A percentile compares a stretch with the other conserved stretches of the same genome.
These are phyloP conservation scores for Penicillium argentinense DNA, from an alignment of 495 filamentous ascomycete species.

Conservation along the genomic window DNA sequence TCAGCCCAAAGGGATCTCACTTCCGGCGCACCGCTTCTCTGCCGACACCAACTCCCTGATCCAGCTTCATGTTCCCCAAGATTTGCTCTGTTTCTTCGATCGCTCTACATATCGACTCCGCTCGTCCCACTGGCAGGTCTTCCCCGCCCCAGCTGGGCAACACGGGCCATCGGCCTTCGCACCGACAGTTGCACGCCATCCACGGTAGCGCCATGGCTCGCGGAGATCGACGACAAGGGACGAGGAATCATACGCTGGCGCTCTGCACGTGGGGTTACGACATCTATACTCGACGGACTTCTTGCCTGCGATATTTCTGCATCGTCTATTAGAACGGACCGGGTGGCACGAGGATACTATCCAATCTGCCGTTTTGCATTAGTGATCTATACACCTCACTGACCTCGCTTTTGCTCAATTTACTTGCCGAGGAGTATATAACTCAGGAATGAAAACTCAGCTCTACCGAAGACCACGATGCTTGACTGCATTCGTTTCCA, in stretches of 20 bases:
- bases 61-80: too few species aligned
- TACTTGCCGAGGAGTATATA: too few species aligned
- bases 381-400: too few species aligned
- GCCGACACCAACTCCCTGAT: too few species aligned
- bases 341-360: background rate
- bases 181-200: conserved; percentile 7
- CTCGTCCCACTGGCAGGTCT: background rate
- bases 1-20: too few species aligned
- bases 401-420: too few species aligned
- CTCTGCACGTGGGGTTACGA: conserved; percentile 1
- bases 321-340: background rate
- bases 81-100: too few species aligned
- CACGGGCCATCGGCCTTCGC: conserved; percentile 22
- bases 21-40: too few species aligned
- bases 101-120: background rate
- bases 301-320: background rate
- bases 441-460: too few species aligned
- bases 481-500: too few species aligned
- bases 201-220: background rate
- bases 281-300: conserved; percentile 1
- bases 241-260: background rate
- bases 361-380: too few species aligned
- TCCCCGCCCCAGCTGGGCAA: background rate
- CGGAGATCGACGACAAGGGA: background rate
- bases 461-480: too few species aligned